Percentiles rank a stretch among this genome's conserved stretches.
These are phyloP conservation scores for Vaucheria bursata DNA, from an alignment of 352 stramenopile species.

Conservation along the genomic window DNA sequence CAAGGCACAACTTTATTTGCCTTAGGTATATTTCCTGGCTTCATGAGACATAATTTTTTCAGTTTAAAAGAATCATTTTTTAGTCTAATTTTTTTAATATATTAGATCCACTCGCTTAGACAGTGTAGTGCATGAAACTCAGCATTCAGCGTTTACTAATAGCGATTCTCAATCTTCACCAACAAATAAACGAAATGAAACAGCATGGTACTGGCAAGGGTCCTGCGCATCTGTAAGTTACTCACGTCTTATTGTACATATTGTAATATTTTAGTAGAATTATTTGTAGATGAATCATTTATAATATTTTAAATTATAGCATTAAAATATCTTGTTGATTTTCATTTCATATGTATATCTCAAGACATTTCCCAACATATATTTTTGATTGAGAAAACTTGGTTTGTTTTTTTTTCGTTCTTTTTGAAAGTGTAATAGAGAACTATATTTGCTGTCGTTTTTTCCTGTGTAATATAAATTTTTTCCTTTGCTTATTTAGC, in stretches of 20 bases:
- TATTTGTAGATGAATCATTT: too few relatives aligned
- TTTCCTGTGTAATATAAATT: too few relatives aligned
- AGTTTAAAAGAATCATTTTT: background rate
- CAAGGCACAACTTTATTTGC: background rate
- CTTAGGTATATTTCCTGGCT: background rate
- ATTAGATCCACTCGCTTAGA: background rate
- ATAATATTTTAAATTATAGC: too few relatives aligned
- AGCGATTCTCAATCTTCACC: background rate
- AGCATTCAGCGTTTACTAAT: background rate
- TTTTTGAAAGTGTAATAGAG: too few relatives aligned
- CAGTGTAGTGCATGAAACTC: background rate
- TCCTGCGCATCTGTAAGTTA: background rate
- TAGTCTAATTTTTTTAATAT: background rate
- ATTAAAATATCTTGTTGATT: too few relatives aligned
- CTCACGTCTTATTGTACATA: background rate
- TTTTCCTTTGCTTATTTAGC: too few relatives aligned
- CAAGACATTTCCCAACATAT: too few relatives aligned
- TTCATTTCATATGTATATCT: too few relatives aligned
- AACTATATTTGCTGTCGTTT: too few relatives aligned
- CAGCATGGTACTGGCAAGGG: conserved; percentile 4
- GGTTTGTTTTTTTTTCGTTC: too few relatives aligned
- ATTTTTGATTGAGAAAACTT: too few relatives aligned
- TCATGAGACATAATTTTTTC: background rate
- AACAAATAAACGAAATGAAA: background rate
- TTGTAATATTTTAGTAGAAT: too few relatives aligned